Percentiles rank a stretch among this genome's conserved stretches.
These are phyloP conservation scores for Teratosphaeria nubilosa DNA, from an alignment of 2,329 filamentous ascomycete genomes.

Conservation along the genomic window DNA sequence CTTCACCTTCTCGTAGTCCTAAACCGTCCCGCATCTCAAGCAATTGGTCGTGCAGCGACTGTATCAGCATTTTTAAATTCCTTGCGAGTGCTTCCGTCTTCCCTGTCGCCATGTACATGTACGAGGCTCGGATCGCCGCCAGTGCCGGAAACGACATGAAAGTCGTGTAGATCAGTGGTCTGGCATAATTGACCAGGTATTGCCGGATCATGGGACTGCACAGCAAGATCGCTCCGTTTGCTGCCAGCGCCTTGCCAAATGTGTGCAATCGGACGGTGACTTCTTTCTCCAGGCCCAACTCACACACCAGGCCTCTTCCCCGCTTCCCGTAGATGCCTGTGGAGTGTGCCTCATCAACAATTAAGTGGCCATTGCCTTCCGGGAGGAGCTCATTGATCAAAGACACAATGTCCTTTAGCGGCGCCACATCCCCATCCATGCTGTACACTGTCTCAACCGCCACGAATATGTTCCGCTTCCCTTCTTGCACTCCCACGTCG, in stretches of 20 bases:
- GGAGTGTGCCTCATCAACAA: constrained; percentile 61
- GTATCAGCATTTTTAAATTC: constrained; percentile 40
- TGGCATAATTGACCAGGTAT: constrained; percentile 66
- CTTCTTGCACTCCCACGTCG: constrained; percentile 24
- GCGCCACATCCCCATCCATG: constrained; percentile 71
- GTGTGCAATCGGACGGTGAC: constrained; percentile 53
- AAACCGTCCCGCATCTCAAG: constrained; percentile 23
- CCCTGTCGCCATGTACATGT: constrained; percentile 46
- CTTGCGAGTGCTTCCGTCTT: constrained; percentile 34
- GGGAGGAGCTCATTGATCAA: constrained; percentile 49
- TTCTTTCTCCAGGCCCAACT: constrained; percentile 44
- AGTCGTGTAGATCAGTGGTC: constrained; percentile 66
- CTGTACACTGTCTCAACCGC: constrained; percentile 64
- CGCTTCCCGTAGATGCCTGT: constrained; percentile 48
- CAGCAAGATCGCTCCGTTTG: constrained; percentile 56
- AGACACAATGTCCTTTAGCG: constrained; percentile 50
- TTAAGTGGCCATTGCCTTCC: constrained; percentile 48
- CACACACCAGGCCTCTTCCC: constrained; percentile 50
- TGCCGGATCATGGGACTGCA: constrained; percentile 49
- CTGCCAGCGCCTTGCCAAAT: constrained; percentile 58
- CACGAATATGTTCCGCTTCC: constrained; percentile 51
- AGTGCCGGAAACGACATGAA: constrained; percentile 54
- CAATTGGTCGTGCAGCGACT: constrained; percentile 37
- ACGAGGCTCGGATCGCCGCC: constrained; percentile 48
- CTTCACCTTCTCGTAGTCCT: not conserved